Evolutionary conservation across 768 basidiomycete genomes (phyloP).

Genomic region (Suillus spraguei): DNA sequence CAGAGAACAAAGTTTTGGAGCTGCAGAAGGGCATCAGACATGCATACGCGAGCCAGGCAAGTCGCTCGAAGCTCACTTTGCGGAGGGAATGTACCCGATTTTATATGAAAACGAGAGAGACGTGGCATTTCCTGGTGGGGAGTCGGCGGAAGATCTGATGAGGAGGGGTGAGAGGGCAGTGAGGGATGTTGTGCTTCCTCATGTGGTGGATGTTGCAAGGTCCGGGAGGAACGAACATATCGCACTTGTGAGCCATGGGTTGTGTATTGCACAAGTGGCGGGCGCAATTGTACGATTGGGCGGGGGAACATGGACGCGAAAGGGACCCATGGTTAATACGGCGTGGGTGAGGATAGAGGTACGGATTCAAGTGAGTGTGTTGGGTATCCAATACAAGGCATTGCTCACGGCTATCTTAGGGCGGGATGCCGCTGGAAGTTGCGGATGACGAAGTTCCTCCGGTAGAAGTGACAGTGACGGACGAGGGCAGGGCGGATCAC

Average conservation of each 20-base stretch:
- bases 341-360: slow-evolving; percentile 65
- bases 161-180: slow-evolving; percentile 54
- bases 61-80: slow-evolving; percentile 49
- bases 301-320: slow-evolving; percentile 24
- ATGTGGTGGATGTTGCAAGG: slow-evolving; percentile 49
- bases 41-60: slow-evolving; percentile 25
- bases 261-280: slow-evolving; percentile 65
- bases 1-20: slow-evolving; percentile 71
- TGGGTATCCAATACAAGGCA: neutral
- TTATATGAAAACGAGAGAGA: slow-evolving; percentile 38
- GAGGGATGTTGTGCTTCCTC: slow-evolving; percentile 51
- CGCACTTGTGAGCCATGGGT: slow-evolving; percentile 75
- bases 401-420: slow-evolving; percentile 25
- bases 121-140: slow-evolving; percentile 64
- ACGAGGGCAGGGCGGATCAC: slow-evolving; percentile 60
- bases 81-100: slow-evolving; percentile 54
- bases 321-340: slow-evolving; percentile 54
- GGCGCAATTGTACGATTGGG: slow-evolving; percentile 48
- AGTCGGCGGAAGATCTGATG: slow-evolving; percentile 65
- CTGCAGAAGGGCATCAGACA: slow-evolving; percentile 66
- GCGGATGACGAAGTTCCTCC: slow-evolving; percentile 32
- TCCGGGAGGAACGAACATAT: slow-evolving; percentile 48
- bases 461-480: slow-evolving; percentile 46
- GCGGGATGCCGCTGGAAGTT: slow-evolving; percentile 25
- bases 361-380: slow-evolving; percentile 43